Conservation (phyloP, 2,329 filamentous ascomycete species). For the Alternaria arborescens region DNA sequence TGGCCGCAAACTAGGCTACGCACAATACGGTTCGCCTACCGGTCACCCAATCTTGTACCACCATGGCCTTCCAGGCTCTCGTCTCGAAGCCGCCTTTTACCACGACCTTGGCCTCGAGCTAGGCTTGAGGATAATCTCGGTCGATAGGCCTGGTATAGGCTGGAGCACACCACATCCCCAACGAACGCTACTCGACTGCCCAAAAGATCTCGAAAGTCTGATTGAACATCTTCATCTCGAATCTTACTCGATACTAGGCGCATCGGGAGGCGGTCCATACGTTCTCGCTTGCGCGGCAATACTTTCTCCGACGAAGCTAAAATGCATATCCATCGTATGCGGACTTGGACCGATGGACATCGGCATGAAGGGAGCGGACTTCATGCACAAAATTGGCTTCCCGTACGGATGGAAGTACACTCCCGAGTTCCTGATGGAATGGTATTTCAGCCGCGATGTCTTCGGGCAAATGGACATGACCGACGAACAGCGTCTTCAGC, state of each 20-base stretch:
- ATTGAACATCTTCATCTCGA: constrained; percentile 30
- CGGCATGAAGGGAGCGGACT: constrained; percentile 41
- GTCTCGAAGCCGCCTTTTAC: constrained; percentile 37
- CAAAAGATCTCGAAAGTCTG: constrained; percentile 36
- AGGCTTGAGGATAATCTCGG: constrained; percentile 35
- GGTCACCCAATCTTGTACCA: constrained; percentile 39
- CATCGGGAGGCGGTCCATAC: constrained; percentile 46
- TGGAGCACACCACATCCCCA: constrained; percentile 34
- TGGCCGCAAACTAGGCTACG: constrained; percentile 50
- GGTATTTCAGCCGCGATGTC: constrained; percentile 35
- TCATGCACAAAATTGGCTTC: constrained; percentile 39
- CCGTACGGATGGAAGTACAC: constrained; percentile 40
- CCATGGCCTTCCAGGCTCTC: constrained; percentile 44
- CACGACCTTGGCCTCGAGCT: constrained; percentile 33
- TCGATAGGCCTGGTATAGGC: constrained; percentile 42
- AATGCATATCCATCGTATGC: constrained; percentile 37
- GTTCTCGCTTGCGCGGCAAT: constrained; percentile 40
- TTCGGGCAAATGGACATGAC: constrained; percentile 42
- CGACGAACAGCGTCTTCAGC: constrained; percentile 39
- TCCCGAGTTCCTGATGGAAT: constrained; percentile 27
- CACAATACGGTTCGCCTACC: constrained; percentile 40
- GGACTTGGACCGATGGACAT: constrained; percentile 49
- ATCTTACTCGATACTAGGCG: constrained; percentile 39
- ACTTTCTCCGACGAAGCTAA: constrained; percentile 32
- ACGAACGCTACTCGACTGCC: constrained; percentile 32